Percentiles rank a stretch among this genome's conserved stretches.
Conservation (phyloP, 805 yeast genomes). For the Saturnispora saitoi region DNA sequence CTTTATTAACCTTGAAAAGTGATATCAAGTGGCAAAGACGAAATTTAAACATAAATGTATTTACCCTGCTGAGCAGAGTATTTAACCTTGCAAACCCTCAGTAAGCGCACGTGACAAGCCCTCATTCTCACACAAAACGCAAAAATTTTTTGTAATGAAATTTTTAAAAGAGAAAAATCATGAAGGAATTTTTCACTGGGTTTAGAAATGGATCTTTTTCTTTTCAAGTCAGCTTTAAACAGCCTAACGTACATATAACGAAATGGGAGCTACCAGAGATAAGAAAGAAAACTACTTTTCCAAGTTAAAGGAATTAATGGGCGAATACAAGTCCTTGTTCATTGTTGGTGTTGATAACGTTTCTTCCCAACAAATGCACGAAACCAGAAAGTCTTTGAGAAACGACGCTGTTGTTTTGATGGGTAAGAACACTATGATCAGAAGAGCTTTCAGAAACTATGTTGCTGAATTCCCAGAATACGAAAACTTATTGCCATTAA, state of each 20-base stretch:
- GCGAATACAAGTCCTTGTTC: slow-evolving; percentile 97
- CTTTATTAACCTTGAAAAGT: background rate
- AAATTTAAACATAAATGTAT: background rate
- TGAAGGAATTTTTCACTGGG: background rate
- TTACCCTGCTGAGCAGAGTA: background rate
- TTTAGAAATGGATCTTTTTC: background rate
- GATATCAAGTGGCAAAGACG: background rate
- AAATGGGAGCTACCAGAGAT: slow-evolving; percentile 99
- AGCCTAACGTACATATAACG: slow-evolving; percentile 81
- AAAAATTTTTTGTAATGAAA: background rate
- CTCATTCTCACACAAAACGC: background rate
- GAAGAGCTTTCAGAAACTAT: slow-evolving; percentile 99
- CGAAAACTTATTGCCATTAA: slow-evolving; percentile 90
- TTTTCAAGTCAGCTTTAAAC: slow-evolving; percentile 56
- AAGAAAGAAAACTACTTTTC: slow-evolving; percentile 92
- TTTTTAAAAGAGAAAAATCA: background rate
- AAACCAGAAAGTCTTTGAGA: slow-evolving; percentile 95
- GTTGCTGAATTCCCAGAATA: slow-evolving; percentile 87
- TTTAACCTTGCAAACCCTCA: slow-evolving; percentile 1
- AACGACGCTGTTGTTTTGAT: slow-evolving; percentile 90
- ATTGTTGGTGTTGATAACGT: slow-evolving; percentile 99
- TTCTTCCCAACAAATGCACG: slow-evolving; percentile 99
- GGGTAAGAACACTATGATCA: slow-evolving; percentile 99
- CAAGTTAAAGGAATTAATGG: slow-evolving; percentile 90
- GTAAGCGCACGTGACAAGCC: slow-evolving; percentile 3